These are phyloP conservation scores for Rosa chinensis DNA, from an alignment of 306 rosid species.

Conservation along the genomic window DNA sequence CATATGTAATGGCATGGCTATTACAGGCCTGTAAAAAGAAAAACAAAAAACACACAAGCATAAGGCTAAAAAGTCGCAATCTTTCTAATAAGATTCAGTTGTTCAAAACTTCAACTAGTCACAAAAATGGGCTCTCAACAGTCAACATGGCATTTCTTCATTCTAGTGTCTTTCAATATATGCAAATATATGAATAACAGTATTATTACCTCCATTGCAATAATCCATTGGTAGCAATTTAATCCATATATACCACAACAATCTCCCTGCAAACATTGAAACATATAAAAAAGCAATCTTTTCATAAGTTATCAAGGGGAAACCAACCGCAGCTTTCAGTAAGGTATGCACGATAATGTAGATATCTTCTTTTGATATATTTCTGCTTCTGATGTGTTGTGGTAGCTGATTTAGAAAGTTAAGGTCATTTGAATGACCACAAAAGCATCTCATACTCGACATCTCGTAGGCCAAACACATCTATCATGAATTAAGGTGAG, in stretches of 20 bases:
- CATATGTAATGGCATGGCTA: slow-evolving; percentile 66
- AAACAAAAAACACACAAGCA: not conserved
- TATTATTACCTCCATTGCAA: slow-evolving; percentile 75
- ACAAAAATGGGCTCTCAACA: not conserved
- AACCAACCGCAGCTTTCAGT: too few species aligned
- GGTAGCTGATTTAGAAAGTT: too few species aligned
- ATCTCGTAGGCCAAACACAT: too few species aligned
- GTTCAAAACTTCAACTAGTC: too few species aligned
- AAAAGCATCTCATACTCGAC: too few species aligned
- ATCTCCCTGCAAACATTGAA: slow-evolving; percentile 53
- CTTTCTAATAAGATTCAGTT: not conserved
- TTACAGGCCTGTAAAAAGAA: slow-evolving; percentile 68
- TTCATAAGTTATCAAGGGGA: too few species aligned
- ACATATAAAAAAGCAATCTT: not conserved
- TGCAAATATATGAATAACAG: not conserved
- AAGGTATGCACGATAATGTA: too few species aligned
- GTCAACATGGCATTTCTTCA: not conserved
- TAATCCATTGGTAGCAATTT: slow-evolving; percentile 82
- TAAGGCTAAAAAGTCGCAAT: not conserved
- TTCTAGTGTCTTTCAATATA: too few species aligned
- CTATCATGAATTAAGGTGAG: too few species aligned
- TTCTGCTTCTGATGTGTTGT: too few species aligned
- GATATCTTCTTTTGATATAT: too few species aligned
- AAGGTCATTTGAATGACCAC: too few species aligned
- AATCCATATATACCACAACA: slow-evolving; percentile 85